A percentile compares a stretch with the other conserved stretches of the same genome.
Conservation (phyloP, 805 yeast genomes). For the Saccharomycopsis capsularis region DNA sequence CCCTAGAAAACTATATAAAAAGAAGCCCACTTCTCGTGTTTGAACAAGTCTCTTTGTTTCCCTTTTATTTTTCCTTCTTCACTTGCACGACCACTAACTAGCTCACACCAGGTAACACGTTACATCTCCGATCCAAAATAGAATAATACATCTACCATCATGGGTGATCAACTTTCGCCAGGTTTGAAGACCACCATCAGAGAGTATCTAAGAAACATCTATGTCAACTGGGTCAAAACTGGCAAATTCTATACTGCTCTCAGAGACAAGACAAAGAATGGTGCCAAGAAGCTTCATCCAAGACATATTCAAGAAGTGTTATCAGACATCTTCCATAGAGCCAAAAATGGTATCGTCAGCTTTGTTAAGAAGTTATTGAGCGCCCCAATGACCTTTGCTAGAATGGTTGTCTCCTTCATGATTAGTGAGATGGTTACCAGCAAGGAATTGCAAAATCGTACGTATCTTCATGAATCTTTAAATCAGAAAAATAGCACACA, state of each 20-base stretch:
- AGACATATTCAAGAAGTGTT: constrained; percentile 20
- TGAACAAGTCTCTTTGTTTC: no score
- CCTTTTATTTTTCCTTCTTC: no score
- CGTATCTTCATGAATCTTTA: not conserved
- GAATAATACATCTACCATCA: no score
- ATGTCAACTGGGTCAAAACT: constrained; percentile 17
- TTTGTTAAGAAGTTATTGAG: constrained; percentile 19
- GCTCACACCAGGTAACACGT: no score
- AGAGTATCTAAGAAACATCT: constrained; percentile 18
- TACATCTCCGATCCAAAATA: no score
- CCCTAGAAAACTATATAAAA: no score
- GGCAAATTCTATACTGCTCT: constrained; percentile 16
- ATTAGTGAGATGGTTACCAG: constrained; percentile 17
- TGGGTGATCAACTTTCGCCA: constrained; percentile 9
- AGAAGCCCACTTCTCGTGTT: no score
- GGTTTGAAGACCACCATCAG: constrained; percentile 13
- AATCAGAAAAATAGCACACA: not conserved
- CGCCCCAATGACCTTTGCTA: constrained; percentile 19
- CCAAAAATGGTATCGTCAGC: constrained; percentile 16
- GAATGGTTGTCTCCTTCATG: constrained; percentile 17
- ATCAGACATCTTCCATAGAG: constrained; percentile 12
- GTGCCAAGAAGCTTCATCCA: constrained; percentile 16
- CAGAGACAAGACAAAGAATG: constrained; percentile 19
- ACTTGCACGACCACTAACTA: no score
- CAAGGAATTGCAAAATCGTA: constrained; percentile 13